Base-by-base conservation (phyloP, 2,329 filamentous ascomycete genomes). In the Onygenales sp. region DNA sequence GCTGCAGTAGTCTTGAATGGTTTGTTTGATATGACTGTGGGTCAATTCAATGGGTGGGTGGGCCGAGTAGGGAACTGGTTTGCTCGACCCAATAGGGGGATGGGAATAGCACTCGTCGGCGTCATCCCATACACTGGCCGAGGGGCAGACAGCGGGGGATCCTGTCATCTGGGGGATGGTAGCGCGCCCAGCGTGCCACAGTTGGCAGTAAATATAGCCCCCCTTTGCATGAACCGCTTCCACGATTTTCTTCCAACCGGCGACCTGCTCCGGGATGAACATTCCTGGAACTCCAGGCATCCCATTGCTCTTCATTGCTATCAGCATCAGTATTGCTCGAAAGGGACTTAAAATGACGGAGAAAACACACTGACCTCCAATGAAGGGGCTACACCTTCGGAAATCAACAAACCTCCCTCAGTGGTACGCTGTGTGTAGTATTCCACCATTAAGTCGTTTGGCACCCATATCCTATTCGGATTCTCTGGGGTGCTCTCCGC, bases 151-250 rank as follows among this genome's bases (percentile, higher is more conserved):
- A 0, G 69, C 59, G 5, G 65, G 65, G 9, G 61, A 67, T 7
- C 70, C 71, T 1, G 68, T 71, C 64, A 72, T 72, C 41, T 68
- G 58, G 9, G 70, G 68, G 52, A 69, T 66, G 2, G 74, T 75
- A 10, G 70, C 66, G 49, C 77, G 73, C 6, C 77, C 78, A 2
- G 76, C 72, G 56, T 77, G 74, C 73, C 60, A 65, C 3, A 70
- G 54, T 55, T 72, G 68, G 53, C 62, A 65, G 57, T 66, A 68
- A 53, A 80, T 78, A 57, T 69, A 71, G 7, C 74, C 74, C 6
- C 76, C 76, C 54, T 77, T 75, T 10, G 69, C 69, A 56, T 80
- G 78, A 1, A 80, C 75, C 7, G 71, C 73, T 42, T 78, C 70
- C 0, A 75, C 75, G 31, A 78, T 73, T 54, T 69, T 70, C 57